Evolutionary conservation across 2,329 filamentous ascomycete species (phyloP).

Genomic region (Fusarium sublunatum): DNA sequence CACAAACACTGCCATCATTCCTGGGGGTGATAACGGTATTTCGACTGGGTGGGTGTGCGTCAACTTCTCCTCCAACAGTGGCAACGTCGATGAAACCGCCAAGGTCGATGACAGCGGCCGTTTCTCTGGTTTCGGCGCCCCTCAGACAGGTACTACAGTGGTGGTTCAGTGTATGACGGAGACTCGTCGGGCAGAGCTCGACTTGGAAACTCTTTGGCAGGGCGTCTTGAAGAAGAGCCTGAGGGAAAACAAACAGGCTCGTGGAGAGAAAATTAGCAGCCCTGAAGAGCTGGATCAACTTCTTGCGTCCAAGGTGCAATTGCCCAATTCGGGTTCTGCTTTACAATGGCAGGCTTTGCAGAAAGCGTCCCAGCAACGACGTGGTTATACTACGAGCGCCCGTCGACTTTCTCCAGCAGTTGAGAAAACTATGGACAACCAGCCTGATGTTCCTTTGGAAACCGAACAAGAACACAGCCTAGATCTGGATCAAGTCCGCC

Average conservation of each 20-base stretch:
- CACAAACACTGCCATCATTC: constrained; percentile 72
- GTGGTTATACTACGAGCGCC: constrained; percentile 51
- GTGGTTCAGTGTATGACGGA: constrained; percentile 70
- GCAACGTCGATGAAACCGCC: constrained; percentile 59
- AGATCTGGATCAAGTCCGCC: constrained; percentile 40
- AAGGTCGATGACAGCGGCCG: constrained; percentile 62
- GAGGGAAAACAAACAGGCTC: constrained; percentile 47
- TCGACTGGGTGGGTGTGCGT: constrained; percentile 97
- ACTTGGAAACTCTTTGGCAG: constrained; percentile 65
- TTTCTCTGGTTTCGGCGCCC: constrained; percentile 80
- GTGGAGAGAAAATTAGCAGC: constrained; percentile 39
- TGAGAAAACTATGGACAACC: neutral
- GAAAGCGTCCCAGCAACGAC: constrained; percentile 50
- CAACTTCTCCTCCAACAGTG: constrained; percentile 79
- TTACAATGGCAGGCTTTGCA: constrained; percentile 52
- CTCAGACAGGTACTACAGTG: constrained; percentile 61
- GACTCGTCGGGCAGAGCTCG: constrained; percentile 62
- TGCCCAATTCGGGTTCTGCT: constrained; percentile 47
- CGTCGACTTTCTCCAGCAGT: constrained; percentile 36
- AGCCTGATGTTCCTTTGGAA: neutral
- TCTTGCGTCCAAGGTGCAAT: constrained; percentile 50
- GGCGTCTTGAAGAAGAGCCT: constrained; percentile 54
- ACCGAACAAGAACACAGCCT: neutral
- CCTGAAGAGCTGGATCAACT: constrained; percentile 47
- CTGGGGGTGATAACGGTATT: constrained; percentile 82